Evolutionary conservation across 2,329 filamentous ascomycete species (phyloP), one percentile per base, ranked within the genome.

Genomic region (Ophiostoma ips): DNA sequence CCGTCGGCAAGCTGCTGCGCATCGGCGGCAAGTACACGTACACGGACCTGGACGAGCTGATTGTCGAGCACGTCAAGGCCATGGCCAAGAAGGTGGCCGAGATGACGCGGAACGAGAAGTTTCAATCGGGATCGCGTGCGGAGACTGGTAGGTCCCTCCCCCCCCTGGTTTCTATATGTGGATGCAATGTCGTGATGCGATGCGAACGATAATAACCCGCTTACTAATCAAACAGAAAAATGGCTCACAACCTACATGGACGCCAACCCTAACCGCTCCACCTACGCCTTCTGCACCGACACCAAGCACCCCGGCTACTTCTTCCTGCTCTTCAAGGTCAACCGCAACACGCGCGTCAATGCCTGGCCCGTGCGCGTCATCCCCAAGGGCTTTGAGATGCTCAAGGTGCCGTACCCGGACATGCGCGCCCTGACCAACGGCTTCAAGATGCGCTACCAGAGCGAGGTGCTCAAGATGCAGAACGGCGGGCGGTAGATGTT

Each of bases 41-140:
- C 70, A 87, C 81, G 53, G 92, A 98, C 81, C 72, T 98, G 54
- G 92, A 98, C 67, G 92, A 98, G 65, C 68, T 98, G 69, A 96
- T 98, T 58, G 89, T 94, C 62, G 85, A 92, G 61, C 92, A 98
- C 63, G 87, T 98, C 62, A 92, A 95, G 70, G 87, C 89, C 48
- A 98, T 96, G 92, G 85, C 88, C 16, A 86, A 84, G 67, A 98
- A 98, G 73, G 90, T 96, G 48, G 87, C 94, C 57, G 90, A 98
- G 71, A 82, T 98, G 72, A 92, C 87, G 74, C 79, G 83, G 57
- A 83, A 95, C 64, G 90, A 96, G 63, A 95, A 95, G 66, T 98
- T 85, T 71, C 87, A 94, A 68, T 79, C 79, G 55, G 81, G 84
- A 53, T 89, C 80, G 54, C 83, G 83, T 61, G 73, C 80, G 54